A percentile compares a stretch with the other conserved stretches of the same genome.
Evolutionary conservation across 768 basidiomycete genomes (phyloP).

Genomic region (Lactifluus volemus): DNA sequence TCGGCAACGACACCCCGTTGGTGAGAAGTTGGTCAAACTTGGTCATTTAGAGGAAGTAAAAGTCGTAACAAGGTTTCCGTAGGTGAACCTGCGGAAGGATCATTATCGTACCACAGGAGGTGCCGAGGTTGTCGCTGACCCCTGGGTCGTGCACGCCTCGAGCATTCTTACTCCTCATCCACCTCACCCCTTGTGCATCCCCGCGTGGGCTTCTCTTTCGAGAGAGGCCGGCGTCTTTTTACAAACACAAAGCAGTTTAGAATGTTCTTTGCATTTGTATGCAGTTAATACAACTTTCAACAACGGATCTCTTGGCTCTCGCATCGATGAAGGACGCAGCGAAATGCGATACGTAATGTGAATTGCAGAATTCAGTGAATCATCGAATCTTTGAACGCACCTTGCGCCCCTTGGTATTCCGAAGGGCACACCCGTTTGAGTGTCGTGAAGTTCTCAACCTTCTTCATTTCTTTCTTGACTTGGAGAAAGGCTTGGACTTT

Average conservation of each 20-base stretch:
- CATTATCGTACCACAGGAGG: no score
- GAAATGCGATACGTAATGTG: conserved; percentile 78
- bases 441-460: conserved; percentile 49
- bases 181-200: no score
- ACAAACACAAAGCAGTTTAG: conserved; percentile 19
- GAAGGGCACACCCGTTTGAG: conserved; percentile 70
- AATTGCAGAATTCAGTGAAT: conserved; percentile 59
- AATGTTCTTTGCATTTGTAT: conserved; percentile 19
- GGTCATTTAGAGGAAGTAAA: no score
- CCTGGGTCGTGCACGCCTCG: no score
- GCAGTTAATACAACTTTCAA: conserved; percentile 24
- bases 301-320: conserved; percentile 50
- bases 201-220: no score
- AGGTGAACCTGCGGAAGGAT: no score
- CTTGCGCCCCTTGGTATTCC: conserved; percentile 71
- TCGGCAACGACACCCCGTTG: no score
- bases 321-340: conserved; percentile 62
- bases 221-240: not conserved
- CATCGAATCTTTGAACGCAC: conserved; percentile 80
- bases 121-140: no score
- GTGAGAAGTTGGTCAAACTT: no score
- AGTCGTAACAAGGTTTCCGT: no score
- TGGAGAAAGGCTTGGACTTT: conserved; percentile 32
- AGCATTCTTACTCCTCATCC: not conserved
- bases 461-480: not conserved